A percentile compares a stretch with the other conserved stretches of the same genome.
These are phyloP conservation scores for Agrostemma githago DNA, from an alignment of 148 eudicot species.

Conservation along the genomic window DNA sequence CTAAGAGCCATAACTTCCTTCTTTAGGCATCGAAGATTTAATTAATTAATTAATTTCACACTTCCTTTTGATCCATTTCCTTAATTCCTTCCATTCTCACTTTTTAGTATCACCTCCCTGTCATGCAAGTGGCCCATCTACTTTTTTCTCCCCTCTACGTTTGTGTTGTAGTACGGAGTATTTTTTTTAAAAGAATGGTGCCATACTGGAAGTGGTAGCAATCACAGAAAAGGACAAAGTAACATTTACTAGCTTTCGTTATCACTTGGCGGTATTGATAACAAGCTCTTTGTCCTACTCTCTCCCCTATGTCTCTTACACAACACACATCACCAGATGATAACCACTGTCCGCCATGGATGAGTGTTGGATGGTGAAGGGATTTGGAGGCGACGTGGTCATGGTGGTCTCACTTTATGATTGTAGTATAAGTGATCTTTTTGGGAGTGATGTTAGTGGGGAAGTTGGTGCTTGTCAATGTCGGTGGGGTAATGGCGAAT, in stretches of 20 bases:
- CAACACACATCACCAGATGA: neutral
- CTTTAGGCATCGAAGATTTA: too few relatives aligned
- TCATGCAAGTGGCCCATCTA: too few relatives aligned
- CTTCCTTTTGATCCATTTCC: too few relatives aligned
- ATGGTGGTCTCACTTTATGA: neutral
- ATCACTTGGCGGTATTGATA: neutral
- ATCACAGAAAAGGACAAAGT: neutral
- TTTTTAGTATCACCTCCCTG: too few relatives aligned
- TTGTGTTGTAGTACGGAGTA: too few relatives aligned
- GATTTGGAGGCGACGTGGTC: neutral
- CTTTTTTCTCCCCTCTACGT: too few relatives aligned
- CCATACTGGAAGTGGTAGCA: too few relatives aligned
- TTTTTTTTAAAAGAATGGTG: too few relatives aligned
- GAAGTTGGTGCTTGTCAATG: neutral
- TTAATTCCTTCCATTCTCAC: too few relatives aligned
- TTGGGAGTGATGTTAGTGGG: neutral
- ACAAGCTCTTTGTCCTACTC: neutral
- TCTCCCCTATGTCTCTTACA: neutral
- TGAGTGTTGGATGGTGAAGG: neutral
- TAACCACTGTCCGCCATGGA: neutral
- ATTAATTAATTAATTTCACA: too few relatives aligned
- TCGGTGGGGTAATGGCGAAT: neutral
- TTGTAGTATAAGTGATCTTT: conserved; percentile 3
- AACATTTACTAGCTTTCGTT: neutral
- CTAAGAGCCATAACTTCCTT: too few relatives aligned